phyloP scores from a whole-genome alignment of 208 protist species.

The Acanthamoeba castellanii region DNA sequence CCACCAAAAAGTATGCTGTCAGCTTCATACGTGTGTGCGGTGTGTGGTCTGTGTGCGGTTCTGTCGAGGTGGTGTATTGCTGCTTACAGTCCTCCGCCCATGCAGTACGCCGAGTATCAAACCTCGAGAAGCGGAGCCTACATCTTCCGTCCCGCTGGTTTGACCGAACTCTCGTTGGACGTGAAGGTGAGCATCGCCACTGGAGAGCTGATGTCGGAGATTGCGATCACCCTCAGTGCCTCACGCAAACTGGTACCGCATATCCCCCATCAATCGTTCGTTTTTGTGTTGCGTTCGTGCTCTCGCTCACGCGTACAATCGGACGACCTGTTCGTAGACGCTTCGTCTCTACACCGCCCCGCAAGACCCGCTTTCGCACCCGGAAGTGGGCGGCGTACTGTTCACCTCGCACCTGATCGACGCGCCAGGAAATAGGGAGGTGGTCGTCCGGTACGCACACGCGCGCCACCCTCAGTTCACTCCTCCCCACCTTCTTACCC shows the following conservation, averaged over 20 bases:
- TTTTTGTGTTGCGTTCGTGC: neutral
- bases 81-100: neutral
- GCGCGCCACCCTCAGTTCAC: neutral
- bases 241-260: neutral
- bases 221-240: neutral
- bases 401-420: neutral
- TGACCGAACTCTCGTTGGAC: neutral
- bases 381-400: constrained; percentile 30
- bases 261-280: too few relatives aligned
- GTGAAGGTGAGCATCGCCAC: neutral
- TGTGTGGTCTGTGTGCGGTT: neutral
- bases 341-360: constrained; percentile 21
- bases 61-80: too few relatives aligned
- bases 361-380: neutral
- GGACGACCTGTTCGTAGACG: neutral
- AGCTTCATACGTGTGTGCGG: neutral
- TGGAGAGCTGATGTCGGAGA: neutral
- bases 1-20: neutral
- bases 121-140: constrained; percentile 75
- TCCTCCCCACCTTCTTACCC: too few relatives aligned
- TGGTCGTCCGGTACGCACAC: constrained; percentile 32
- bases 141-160: constrained; percentile 66
- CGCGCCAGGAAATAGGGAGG: neutral
- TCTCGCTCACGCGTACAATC: neutral
- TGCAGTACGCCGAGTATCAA: constrained; percentile 67